Evolutionary conservation across 495 filamentous ascomycete genomes (phyloP), one percentile per base, ranked within the genome.

Genomic region (Penicillium arizonense): DNA sequence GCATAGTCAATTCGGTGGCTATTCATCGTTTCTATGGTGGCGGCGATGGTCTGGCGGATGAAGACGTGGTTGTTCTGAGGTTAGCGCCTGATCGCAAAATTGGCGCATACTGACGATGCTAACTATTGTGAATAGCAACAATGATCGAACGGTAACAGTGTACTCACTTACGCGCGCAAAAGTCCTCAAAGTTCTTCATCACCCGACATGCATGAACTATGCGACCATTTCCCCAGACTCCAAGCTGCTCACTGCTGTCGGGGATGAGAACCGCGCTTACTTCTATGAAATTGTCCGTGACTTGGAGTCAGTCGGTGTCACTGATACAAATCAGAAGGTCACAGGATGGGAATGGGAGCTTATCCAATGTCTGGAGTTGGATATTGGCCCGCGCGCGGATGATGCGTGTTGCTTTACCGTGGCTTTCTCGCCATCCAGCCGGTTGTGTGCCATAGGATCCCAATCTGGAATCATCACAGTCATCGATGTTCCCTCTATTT

Each of bases 211-310:
- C 48, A 93, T 96, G 73, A 98, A 98, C 67, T 91, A 94, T 67
- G 89, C 91, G 5, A 84, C 91, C 16, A 85, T 98, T 38, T 96
- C 92, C 24, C 94, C 94, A 0, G 88, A 97, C 58, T 92, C 91
- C 0, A 78, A 76, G 36, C 69, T 95, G 14, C 79, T 97, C 5
- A 77, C 91, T 3, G 89, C 90, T 9, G 87, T 97, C 35, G 89
- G 92, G 20, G 95, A 98, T 59, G 83, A 89, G 60, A 83, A 87
- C 3, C 85, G 79, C 52, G 86, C 89, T 2, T 96, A 94, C 65
- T 85, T 97, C 50, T 92, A 94, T 65, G 70, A 82, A 57, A 67
- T 72, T 37, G 58, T 55, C 36, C 67, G 74, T 47, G 66, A 78
- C 47, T 50, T 57, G 43, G 50, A 62, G 75, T 50, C 74, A 61